Conservation (phyloP, 208 protist species). For the Borovskyia barvae region DNA sequence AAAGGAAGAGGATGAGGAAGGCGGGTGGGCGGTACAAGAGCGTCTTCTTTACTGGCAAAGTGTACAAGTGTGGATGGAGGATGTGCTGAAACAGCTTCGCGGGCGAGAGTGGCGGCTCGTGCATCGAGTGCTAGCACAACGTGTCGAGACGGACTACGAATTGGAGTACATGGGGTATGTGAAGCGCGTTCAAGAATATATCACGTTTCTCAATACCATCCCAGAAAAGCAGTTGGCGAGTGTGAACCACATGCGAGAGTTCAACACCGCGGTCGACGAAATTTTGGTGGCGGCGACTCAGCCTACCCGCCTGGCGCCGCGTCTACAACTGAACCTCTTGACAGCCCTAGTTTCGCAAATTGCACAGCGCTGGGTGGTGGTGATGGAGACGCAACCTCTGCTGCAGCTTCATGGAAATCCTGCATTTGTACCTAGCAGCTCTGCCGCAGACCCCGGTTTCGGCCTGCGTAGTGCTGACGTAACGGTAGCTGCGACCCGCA, state of each 20-base stretch:
- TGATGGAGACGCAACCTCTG: constrained; percentile 39
- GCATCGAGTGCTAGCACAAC: constrained; percentile 64
- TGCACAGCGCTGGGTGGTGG: constrained; percentile 34
- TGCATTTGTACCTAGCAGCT: no score
- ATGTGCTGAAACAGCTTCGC: constrained; percentile 65
- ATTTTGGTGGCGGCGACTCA: constrained; percentile 40
- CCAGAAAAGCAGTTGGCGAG: constrained; percentile 46
- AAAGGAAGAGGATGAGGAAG: constrained; percentile 18
- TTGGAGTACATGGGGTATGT: constrained; percentile 63
- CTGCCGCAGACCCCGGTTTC: neutral
- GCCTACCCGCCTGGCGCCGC: constrained; percentile 45
- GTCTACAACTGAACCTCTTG: constrained; percentile 48
- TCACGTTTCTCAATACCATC: constrained; percentile 57
- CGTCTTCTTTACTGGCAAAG: constrained; percentile 72
- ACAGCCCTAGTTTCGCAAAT: constrained; percentile 51
- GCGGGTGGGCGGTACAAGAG: constrained; percentile 39
- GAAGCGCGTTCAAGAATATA: constrained; percentile 62
- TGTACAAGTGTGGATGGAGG: constrained; percentile 72
- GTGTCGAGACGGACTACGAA: constrained; percentile 72
- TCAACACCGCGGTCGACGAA: constrained; percentile 30
- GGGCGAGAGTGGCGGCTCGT: constrained; percentile 80
- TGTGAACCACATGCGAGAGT: constrained; percentile 23
- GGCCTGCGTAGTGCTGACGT: neutral
- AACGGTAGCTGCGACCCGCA: neutral
- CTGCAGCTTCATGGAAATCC: constrained; percentile 33